Base-by-base conservation (phyloP, 306 rosid species). In the Pyrus communis region DNA sequence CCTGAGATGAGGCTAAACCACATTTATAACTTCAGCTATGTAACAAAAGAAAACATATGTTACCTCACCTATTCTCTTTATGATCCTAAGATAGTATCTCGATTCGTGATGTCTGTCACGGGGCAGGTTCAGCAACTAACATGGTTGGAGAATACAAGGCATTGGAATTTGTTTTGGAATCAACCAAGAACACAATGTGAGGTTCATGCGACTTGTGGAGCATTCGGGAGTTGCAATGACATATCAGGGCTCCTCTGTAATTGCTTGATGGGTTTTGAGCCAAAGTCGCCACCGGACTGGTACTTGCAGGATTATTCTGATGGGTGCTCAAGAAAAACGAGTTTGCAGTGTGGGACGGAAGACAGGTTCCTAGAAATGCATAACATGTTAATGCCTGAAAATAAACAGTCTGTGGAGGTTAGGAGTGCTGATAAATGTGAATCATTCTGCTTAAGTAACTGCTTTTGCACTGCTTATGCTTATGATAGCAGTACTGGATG, bases 201-300 rank as follows among this genome's bases (percentile, higher is more conserved):
- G 3, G 89, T 90, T 8, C 79, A 88, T 77, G 84, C 83, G 12
- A 73, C 64, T n/a, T 90, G 95, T 54, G 89, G 95, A 27, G 60
- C 84, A 9, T 86, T 77, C 77, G 85, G 87, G 3, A 75, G 11
- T 73, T 90, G 89, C 76, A 78, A 61, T 35, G 75, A 74, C 43
- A 75, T 45, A 1, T 54, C 80, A 14, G 4, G 2, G 73, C 70
- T 11, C 38, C 8, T 6, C 11, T 90, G 95, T 71, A 70, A 4
- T 17, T 88, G 89, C 45, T 76, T 82, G 78, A 54, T 3, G 46
- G 92, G 95, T 10, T 88, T 83, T 42, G 18, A 62, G 68, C 92
- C 87, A 52, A 86, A 27, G 66, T 43, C 46, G 13, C 46, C 14
- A 11, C 46, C 2, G 14, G 81, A 83, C 30, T 83, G 92, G 89